Conservation (phyloP, 2,329 filamentous ascomycete genomes). For the Talaromyces sp. region DNA sequence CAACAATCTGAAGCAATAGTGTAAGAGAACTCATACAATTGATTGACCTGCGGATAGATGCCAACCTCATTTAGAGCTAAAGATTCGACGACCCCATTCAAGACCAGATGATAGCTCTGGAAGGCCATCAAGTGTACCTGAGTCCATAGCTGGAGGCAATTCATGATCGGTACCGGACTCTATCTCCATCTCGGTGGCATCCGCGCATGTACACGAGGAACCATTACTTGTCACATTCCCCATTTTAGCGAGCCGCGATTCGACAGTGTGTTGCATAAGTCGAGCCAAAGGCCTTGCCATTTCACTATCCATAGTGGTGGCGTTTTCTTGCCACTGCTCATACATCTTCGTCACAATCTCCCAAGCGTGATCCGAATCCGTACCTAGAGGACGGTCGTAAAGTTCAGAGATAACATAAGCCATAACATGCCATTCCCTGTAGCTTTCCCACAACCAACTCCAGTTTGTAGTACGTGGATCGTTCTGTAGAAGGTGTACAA, state of each 20-base stretch:
- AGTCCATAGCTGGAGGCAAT: too few relatives aligned
- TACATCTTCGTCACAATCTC: conserved; percentile 27
- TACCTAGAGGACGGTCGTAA: conserved; percentile 35
- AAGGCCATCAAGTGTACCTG: too few relatives aligned
- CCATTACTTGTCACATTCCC: too few relatives aligned
- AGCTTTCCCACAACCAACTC: conserved; percentile 60
- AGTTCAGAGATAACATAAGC: conserved; percentile 59
- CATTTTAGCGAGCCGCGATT: neutral
- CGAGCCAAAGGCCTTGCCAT: conserved; percentile 18
- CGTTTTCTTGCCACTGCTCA: conserved; percentile 18
- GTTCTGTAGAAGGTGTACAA: conserved; percentile 62
- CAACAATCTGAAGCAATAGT: too few relatives aligned
- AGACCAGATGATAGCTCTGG: too few relatives aligned
- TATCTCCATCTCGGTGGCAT: too few relatives aligned
- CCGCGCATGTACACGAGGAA: too few relatives aligned
- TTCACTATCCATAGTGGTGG: conserved; percentile 6
- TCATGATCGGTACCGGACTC: too few relatives aligned
- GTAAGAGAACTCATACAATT: too few relatives aligned
- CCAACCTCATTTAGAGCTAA: too few relatives aligned
- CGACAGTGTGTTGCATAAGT: conserved; percentile 21
- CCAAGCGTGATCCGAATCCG: conserved; percentile 26
- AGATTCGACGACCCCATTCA: too few relatives aligned
- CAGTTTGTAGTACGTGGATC: conserved; percentile 57
- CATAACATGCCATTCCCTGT: conserved; percentile 60
- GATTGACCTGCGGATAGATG: neutral